Evolutionary conservation across 768 basidiomycete species (phyloP).

Genomic region (Russula sp.): DNA sequence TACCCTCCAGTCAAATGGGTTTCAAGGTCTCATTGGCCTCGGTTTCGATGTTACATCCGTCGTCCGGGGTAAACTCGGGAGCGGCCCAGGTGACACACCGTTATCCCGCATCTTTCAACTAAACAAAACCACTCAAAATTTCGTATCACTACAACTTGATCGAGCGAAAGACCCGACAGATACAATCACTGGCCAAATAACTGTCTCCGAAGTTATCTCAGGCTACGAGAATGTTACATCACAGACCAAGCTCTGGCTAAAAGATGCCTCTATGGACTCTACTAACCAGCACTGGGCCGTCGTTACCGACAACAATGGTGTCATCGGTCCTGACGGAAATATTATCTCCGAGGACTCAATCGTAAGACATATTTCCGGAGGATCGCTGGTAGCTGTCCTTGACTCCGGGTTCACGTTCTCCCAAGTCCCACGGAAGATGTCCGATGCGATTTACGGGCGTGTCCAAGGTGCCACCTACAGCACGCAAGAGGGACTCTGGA

Average conservation of each 20-base stretch:
- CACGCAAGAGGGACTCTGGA: slow-evolving; percentile 55
- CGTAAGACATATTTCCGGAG: slow-evolving; percentile 62
- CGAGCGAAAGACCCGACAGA: slow-evolving; percentile 55
- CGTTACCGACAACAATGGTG: slow-evolving; percentile 61
- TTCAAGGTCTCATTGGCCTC: slow-evolving; percentile 70
- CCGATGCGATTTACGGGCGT: slow-evolving; percentile 78
- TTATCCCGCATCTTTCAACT: slow-evolving; percentile 65
- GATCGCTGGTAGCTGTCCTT: slow-evolving; percentile 67
- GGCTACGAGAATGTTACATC: slow-evolving; percentile 58
- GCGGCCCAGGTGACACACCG: slow-evolving; percentile 51
- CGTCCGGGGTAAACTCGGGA: slow-evolving; percentile 55
- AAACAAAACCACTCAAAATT: slow-evolving; percentile 55
- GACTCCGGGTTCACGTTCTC: slow-evolving; percentile 72
- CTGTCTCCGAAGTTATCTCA: slow-evolving; percentile 61
- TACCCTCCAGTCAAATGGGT: slow-evolving; percentile 58
- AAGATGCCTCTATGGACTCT: slow-evolving; percentile 55
- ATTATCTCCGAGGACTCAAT: slow-evolving; percentile 60
- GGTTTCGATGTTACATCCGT: slow-evolving; percentile 73
- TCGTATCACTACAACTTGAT: slow-evolving; percentile 65
- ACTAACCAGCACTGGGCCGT: slow-evolving; percentile 82
- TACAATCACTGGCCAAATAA: slow-evolving; percentile 59
- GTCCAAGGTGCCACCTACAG: slow-evolving; percentile 72
- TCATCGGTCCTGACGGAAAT: slow-evolving; percentile 75
- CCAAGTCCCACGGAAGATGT: slow-evolving; percentile 70
- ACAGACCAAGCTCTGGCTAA: slow-evolving; percentile 64